These are phyloP conservation scores for Diaporthe eres DNA, from an alignment of 2,329 filamentous ascomycete genomes.

Conservation along the genomic window DNA sequence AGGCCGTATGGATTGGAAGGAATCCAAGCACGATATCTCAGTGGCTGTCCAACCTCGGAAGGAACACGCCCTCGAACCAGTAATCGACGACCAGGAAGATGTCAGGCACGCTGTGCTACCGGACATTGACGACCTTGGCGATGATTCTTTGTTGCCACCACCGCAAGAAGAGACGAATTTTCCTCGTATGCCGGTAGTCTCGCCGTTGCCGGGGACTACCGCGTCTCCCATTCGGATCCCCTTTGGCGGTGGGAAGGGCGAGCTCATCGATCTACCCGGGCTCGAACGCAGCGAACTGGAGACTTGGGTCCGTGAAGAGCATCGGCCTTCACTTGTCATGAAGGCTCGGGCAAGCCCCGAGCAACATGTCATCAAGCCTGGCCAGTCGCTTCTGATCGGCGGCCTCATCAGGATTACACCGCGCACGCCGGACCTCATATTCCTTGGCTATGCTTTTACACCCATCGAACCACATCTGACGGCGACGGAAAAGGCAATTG, in stretches of 20 bases:
- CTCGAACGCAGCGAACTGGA: slow-evolving; percentile 82
- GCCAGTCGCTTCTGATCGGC: slow-evolving; percentile 86
- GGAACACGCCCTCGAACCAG: slow-evolving; percentile 43
- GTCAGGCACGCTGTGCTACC: slow-evolving; percentile 24
- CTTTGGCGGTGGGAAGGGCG: slow-evolving; percentile 87
- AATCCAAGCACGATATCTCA: slow-evolving; percentile 55
- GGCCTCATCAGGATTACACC: slow-evolving; percentile 92
- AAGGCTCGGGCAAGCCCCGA: slow-evolving; percentile 79
- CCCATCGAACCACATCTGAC: slow-evolving; percentile 84
- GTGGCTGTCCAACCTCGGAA: slow-evolving; percentile 48
- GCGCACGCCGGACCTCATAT: slow-evolving; percentile 70
- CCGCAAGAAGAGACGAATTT: slow-evolving; percentile 80
- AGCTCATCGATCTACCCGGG: slow-evolving; percentile 93
- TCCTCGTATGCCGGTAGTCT: slow-evolving; percentile 88
- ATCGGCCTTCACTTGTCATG: slow-evolving; percentile 83
- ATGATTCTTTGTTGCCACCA: slow-evolving; percentile 79
- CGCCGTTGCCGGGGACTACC: slow-evolving; percentile 90
- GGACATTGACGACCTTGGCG: slow-evolving; percentile 50
- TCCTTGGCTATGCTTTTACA: slow-evolving; percentile 90
- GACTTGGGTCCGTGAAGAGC: slow-evolving; percentile 75
- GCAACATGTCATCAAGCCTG: slow-evolving; percentile 79
- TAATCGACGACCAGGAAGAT: slow-evolving; percentile 43
- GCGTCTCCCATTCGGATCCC: slow-evolving; percentile 94
- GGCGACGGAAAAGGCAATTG: slow-evolving; percentile 82
- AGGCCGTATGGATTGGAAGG: slow-evolving; percentile 65